Evolutionary conservation across 1,284 basidiomycete species (phyloP), one percentile per base, ranked within the genome.

Genomic region (Boletellus sp.): DNA sequence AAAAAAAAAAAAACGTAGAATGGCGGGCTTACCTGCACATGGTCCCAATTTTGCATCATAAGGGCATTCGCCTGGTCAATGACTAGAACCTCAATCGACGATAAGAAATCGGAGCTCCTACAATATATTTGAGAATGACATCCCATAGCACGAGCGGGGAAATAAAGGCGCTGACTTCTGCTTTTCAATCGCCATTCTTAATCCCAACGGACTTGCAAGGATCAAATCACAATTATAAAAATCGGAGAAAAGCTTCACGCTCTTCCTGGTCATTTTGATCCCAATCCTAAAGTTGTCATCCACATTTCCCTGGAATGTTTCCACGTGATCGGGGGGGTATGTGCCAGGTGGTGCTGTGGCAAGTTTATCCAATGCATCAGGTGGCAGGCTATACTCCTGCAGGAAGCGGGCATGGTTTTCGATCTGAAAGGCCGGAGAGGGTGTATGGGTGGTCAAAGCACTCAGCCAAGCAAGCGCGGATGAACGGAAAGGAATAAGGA

Each of bases 1-100:
- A 39, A 39, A 17, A 3, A 3, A n/a, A n/a, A n/a, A n/a, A n/a
- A n/a, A n/a, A n/a, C n/a, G n/a, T n/a, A n/a, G n/a, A n/a, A n/a
- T n/a, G n/a, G n/a, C 4, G 23, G 5, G 27, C 47, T 14, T 43
- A 90, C 93, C 74, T 94, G 88, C 14, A 95, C 77, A 64, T 99
- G 95, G 42, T 98, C 94, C 96, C 96, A 99, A 61, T 99, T 99
- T 71, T 99, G 95, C 96, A 99, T 99, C 7, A 83, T 79, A 63
- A 99, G 79, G 2, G 90, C 86, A 63, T 99, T 94, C 71, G 91
- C 76, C 58, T 98, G 94, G 66, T 99, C 96, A 8, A 90, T 77
- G n/a, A 98, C 69, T n/a, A 92, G 69, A 13, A 99, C 71, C 66
- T 99, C 96, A 53, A 99, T 90, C 3, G 91, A 95, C 3, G 91